Base-by-base conservation (phyloP, 176 grass and related monocot species). In the Aegilops sharonensis region DNA sequence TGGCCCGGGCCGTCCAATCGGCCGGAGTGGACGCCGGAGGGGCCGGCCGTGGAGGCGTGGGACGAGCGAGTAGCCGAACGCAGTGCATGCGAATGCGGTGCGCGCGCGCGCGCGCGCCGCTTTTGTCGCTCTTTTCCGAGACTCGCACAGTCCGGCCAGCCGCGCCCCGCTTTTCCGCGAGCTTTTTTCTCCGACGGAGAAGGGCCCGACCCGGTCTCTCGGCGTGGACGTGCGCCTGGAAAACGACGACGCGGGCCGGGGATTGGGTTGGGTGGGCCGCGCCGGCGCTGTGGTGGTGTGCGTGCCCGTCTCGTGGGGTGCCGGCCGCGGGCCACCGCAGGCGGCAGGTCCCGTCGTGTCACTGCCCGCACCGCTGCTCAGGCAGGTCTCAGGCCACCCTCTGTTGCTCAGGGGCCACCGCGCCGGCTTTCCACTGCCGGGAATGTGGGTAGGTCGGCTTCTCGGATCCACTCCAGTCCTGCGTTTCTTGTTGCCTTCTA, bases 81-180 rank as follows among this genome's bases (percentile, higher is more conserved):
- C 27, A 27, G 27, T 27, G 27, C 27, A 27, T 27, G 36, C 85
- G 63, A 76, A 62, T 75, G 82, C 81, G 84, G 64, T 67, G 71
- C 65, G 40, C 70, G 70, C 64, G 37, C 70, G 37, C 25, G 27
- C 27, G 27, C 70, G 23, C 1, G 12, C 4, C 25, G 48, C 61
- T 84, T 83, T 85, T 89, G 88, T 74, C 86, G 92, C 86, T 85
- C 89, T 88, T 93, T 91, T 88, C 92, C 89, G 83, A 93, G 92
- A 91, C 88, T 85, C 59, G 21, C 39, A 34, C 54, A 56, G 85
- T 70, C 64, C 35, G 75, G 24, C 35, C 50, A 9, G 29, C 56
- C 56, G 56, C 56, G 18, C 56, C 56, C 18, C 56, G 56, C 56
- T 59, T 59, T 59, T 59, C 56, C 18, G 50, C 15, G 50, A 18